Evolutionary conservation across 2,329 filamentous ascomycete species (phyloP), one percentile per base, ranked within the genome.

Genomic region (Didymella pomorum): DNA sequence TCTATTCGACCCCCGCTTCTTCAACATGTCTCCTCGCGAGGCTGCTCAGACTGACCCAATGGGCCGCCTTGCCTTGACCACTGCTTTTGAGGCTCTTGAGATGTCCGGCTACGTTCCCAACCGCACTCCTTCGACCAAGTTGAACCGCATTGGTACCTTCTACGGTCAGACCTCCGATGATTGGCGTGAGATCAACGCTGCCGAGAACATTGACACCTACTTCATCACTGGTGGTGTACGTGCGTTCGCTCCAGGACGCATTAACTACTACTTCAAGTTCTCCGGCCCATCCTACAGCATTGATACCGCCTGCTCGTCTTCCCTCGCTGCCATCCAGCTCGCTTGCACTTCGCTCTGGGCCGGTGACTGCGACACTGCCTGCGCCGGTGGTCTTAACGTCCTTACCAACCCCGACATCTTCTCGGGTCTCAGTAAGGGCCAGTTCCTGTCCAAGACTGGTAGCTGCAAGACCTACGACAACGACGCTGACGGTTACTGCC

Each of bases 1-100:
- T 54, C 81, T 89, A 46, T 94, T 94, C 70, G 91, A 94, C 68
- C 88, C 89, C n/a, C 83, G 88, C 1, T 93, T 94, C 79, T 94
- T 94, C 84, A 92, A 92, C 77, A 93, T 94, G 88, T 93, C 90
- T 33, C 90, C 90, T 6, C 86, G 89, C 66, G 90, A 94, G 77
- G 91, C 91, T 26, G 85, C 87, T 50, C 89, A 93, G 71, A 92
- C 89, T 1, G 91, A 94, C 72, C 91, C 91, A 0, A 92, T 92
- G 84, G 90, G 92, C 73, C 85, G 91, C 67, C 82, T 93, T 65
- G 89, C 89, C 3, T 79, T 95, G 21, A 86, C 88, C 9, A 92
- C 90, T 2, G 90, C 90, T 0, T 94, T 92, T 67, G 91, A 94
- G 71, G 91, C 91, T 0, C 81, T 95, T 46, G 91, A 95, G 74